Percentiles rank a stretch among this genome's conserved stretches.
phyloP scores from a whole-genome alignment of 129 eudicot genomes.

The Chrysanthemum makinoi region DNA sequence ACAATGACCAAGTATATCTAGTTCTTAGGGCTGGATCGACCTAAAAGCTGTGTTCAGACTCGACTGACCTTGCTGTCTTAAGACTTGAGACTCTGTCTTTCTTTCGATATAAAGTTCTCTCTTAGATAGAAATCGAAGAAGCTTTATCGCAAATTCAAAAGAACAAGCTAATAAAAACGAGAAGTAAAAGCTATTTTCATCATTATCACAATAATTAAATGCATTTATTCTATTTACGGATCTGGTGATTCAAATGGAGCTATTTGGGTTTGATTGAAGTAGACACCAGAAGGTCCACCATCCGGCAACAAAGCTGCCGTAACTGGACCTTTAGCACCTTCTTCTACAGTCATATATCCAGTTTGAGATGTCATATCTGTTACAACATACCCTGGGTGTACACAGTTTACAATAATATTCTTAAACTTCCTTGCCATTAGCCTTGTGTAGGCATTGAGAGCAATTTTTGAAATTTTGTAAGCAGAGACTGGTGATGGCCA shows the following conservation, averaged over 20 bases:
- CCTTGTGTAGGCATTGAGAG: conserved; percentile 39
- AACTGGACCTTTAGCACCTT: conserved; percentile 23
- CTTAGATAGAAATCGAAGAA: too few relatives aligned
- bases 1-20: too few relatives aligned
- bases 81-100: too few relatives aligned
- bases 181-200: not conserved
- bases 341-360: conserved; percentile 29
- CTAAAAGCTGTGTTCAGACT: too few relatives aligned
- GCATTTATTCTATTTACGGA: not conserved
- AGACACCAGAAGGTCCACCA: not conserved
- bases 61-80: too few relatives aligned
- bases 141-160: too few relatives aligned
- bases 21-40: too few relatives aligned
- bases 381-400: conserved; percentile 44
- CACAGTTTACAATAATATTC: conserved; percentile 25
- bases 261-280: not conserved
- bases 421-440: conserved; percentile 30
- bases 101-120: too few relatives aligned
- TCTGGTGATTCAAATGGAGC: not conserved
- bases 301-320: conserved; percentile 19
- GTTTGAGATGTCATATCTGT: conserved; percentile 33
- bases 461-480: conserved; percentile 37
- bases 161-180: too few relatives aligned
- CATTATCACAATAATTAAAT: not conserved
- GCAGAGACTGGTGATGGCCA: conserved; percentile 28